Evolutionary conservation across 1,139 yeast species (phyloP).

Genomic region (Scheffersomyces stambukii): DNA sequence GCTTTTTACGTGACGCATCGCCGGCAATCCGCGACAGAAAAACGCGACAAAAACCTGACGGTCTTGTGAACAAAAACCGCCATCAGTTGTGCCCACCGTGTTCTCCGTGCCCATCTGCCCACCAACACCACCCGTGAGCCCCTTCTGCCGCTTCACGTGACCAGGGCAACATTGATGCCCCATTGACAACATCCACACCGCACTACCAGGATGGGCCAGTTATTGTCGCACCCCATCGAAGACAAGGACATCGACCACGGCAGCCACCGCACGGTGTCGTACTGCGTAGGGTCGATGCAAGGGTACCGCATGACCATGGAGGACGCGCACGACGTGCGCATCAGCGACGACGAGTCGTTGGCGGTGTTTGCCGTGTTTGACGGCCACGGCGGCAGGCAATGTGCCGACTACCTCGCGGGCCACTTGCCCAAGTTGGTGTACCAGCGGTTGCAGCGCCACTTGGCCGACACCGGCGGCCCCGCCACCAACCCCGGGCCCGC

Average conservation of each 20-base stretch:
- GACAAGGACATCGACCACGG: conserved; percentile 55
- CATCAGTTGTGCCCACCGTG: no score
- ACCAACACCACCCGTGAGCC: background rate
- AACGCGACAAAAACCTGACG: no score
- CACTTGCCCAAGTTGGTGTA: conserved; percentile 34
- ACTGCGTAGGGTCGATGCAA: conserved; percentile 73
- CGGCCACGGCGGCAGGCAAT: conserved; percentile 72
- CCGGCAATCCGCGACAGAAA: no score
- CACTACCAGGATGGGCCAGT: conserved; percentile 64
- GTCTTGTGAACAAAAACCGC: no score
- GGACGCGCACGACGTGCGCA: conserved; percentile 59
- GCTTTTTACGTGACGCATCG: no score
- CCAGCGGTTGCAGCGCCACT: conserved; percentile 17
- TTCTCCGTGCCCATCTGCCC: background rate
- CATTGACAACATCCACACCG: background rate
- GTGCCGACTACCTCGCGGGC: conserved; percentile 54
- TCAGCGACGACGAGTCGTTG: conserved; percentile 40
- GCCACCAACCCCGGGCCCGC: background rate
- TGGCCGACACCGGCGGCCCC: background rate
- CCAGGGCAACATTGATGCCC: background rate
- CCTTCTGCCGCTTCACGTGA: background rate
- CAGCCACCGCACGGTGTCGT: conserved; percentile 44
- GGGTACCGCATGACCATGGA: conserved; percentile 77
- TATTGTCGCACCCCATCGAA: conserved; percentile 71
- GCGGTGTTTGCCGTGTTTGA: conserved; percentile 73